phyloP scores from a whole-genome alignment of 1,139 yeast genomes.

The Pichia sp. region DNA sequence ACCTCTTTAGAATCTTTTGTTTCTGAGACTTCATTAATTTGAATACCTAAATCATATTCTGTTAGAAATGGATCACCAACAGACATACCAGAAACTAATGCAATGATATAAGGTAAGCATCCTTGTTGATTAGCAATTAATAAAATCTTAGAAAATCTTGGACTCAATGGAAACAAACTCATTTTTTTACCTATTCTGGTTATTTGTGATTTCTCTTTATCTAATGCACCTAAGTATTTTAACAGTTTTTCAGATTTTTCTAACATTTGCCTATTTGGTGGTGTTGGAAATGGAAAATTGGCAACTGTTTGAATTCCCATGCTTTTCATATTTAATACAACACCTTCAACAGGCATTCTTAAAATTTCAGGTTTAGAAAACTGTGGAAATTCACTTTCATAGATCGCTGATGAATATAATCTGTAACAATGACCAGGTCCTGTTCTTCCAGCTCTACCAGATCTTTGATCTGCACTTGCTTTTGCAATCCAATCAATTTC shows the following conservation, averaged over 20 bases:
- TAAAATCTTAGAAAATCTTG: conserved; percentile 86
- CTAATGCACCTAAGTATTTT: conserved; percentile 74
- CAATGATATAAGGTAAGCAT: conserved; percentile 81
- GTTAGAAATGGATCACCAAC: conserved; percentile 88
- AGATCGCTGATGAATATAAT: conserved; percentile 90
- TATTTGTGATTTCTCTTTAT: conserved; percentile 39
- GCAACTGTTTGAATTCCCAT: conserved; percentile 91
- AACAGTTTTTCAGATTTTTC: conserved; percentile 63
- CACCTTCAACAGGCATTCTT: conserved; percentile 94
- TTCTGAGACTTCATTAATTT: conserved; percentile 21
- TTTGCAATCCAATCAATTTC: conserved; percentile 91
- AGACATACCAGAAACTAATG: conserved; percentile 86
- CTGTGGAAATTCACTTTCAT: conserved; percentile 75
- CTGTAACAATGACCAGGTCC: conserved; percentile 99
- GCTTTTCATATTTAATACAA: conserved; percentile 88
- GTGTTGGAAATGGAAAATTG: conserved; percentile 96
- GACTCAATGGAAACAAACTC: conserved; percentile 90
- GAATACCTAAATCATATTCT: conserved; percentile 64
- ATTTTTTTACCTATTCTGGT: conserved; percentile 80
- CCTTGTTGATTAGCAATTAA: conserved; percentile 81
- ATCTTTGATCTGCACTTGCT: conserved; percentile 92
- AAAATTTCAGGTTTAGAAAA: conserved; percentile 86
- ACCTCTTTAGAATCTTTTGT: conserved; percentile 15
- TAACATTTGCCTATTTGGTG: conserved; percentile 65
- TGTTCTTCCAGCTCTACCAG: conserved; percentile 99